These are phyloP conservation scores for Melampsora allii-populina DNA, from an alignment of 1,284 basidiomycete genomes.

Conservation along the genomic window DNA sequence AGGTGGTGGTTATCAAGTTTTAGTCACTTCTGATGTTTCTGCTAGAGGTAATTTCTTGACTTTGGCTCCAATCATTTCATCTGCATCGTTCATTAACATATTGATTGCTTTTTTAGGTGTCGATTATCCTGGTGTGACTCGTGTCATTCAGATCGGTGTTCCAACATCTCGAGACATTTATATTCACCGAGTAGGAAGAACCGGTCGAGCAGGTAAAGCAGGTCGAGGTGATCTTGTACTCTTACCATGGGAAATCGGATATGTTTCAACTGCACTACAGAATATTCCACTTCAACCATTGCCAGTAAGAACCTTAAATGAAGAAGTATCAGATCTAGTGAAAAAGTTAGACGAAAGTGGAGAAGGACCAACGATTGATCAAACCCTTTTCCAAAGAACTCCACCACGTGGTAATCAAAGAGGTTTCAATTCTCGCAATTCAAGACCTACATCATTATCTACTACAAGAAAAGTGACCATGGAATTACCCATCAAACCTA, in stretches of 20 bases:
- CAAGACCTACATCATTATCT: conserved; percentile 8
- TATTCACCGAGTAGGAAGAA: conserved; percentile 86
- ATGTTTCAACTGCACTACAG: conserved; percentile 64
- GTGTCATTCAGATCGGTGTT: conserved; percentile 87
- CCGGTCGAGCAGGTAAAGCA: conserved; percentile 68
- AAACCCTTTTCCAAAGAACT: conserved; percentile 20
- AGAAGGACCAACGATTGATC: conserved; percentile 26
- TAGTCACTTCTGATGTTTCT: conserved; percentile 56
- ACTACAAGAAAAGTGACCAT: conserved; percentile 27
- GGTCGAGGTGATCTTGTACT: conserved; percentile 85
- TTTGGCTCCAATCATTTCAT: no score
- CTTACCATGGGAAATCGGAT: conserved; percentile 75
- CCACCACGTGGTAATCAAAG: conserved; percentile 20
- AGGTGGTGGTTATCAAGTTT: conserved; percentile 42
- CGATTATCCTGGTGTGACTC: conserved; percentile 69
- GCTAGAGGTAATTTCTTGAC: conserved; percentile 50
- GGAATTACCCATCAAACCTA: conserved; percentile 45
- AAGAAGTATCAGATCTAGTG: conserved; percentile 60
- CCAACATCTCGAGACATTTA: conserved; percentile 73
- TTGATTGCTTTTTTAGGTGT: conserved; percentile 48
- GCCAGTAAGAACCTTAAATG: conserved; percentile 58
- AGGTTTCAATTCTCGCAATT: neutral
- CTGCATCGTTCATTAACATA: neutral
- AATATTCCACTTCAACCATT: conserved; percentile 69
- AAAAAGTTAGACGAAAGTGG: conserved; percentile 60